Evolutionary conservation across 2,329 filamentous ascomycete genomes (phyloP).

Genomic region (Fusarium sp.): DNA sequence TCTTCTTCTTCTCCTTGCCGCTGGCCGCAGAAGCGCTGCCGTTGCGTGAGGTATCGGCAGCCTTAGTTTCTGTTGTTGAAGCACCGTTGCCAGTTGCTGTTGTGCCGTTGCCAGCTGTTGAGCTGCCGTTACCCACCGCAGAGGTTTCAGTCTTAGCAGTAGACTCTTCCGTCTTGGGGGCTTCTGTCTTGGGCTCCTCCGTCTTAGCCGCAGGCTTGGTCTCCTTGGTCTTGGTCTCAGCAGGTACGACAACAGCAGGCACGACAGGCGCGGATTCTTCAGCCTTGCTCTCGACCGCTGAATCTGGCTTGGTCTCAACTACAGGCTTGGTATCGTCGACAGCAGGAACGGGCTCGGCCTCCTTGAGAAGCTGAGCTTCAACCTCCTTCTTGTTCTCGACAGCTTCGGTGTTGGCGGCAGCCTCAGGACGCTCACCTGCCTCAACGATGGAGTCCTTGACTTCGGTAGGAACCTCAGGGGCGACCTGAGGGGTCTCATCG

Average conservation of each 20-base stretch:
- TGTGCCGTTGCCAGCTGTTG: conserved; percentile 34
- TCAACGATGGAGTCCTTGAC: conserved; percentile 69
- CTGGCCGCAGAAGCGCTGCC: conserved; percentile 36
- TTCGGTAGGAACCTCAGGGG: conserved; percentile 64
- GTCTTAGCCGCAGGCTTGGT: conserved; percentile 7
- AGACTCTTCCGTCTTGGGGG: conserved; percentile 16
- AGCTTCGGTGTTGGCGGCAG: conserved; percentile 73
- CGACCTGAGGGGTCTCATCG: conserved; percentile 54
- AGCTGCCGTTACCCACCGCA: conserved; percentile 38
- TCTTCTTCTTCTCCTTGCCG: conserved; percentile 74
- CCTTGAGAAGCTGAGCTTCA: conserved; percentile 78
- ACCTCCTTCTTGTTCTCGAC: conserved; percentile 81
- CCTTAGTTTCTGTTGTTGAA: conserved; percentile 43
- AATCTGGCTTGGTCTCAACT: conserved; percentile 5
- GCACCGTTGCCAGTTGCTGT: conserved; percentile 34
- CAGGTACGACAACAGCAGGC: conserved; percentile 15
- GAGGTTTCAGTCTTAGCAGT: conserved; percentile 33
- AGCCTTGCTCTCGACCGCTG: conserved; percentile 12
- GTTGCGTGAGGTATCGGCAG: conserved; percentile 33
- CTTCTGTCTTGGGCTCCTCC: conserved; percentile 23
- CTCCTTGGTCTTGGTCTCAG: conserved; percentile 30
- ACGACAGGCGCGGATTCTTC: conserved; percentile 3
- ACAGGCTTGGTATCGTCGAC: conserved; percentile 74
- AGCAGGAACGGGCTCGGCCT: conserved; percentile 59
- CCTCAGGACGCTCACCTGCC: conserved; percentile 75